Evolutionary conservation across 768 basidiomycete species (phyloP).

Genomic region (Lactifluus hygrophoroides): DNA sequence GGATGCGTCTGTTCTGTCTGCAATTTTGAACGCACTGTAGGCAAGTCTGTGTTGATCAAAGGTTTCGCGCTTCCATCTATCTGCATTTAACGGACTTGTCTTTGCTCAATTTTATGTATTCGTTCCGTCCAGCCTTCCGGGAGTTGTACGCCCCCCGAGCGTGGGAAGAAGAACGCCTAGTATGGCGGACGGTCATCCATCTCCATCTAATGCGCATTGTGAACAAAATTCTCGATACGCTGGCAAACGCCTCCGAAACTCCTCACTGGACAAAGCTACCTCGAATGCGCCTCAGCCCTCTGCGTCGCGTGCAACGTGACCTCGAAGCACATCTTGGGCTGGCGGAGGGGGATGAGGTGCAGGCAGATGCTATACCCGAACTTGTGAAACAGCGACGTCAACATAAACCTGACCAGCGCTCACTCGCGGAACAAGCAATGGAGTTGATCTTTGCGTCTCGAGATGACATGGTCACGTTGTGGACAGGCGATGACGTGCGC

Average conservation of each 20-base stretch:
- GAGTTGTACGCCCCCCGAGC: not conserved
- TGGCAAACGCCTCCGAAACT: constrained; percentile 22
- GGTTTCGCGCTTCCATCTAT: not conserved
- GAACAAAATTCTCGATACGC: constrained; percentile 31
- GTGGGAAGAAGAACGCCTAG: constrained; percentile 58
- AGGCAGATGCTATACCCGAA: constrained; percentile 20
- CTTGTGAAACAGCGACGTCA: constrained; percentile 13
- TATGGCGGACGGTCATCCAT: constrained; percentile 69
- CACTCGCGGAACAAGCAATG: constrained; percentile 41
- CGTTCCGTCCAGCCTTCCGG: not conserved
- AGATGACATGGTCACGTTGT: constrained; percentile 57
- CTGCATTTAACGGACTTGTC: not conserved
- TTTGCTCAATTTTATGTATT: too few species aligned
- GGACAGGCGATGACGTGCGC: constrained; percentile 55
- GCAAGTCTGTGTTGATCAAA: not conserved
- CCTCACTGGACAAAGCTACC: not conserved
- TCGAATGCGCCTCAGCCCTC: constrained; percentile 16
- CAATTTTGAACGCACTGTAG: not conserved
- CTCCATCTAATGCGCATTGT: constrained; percentile 42
- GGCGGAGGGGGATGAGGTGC: not conserved
- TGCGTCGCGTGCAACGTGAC: constrained; percentile 27
- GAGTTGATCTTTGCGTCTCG: constrained; percentile 50
- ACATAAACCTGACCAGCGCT: not conserved
- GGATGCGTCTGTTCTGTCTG: too few species aligned
- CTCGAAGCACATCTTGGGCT: not conserved